Base-by-base conservation (phyloP, 306 rosid genomes). In the Prunus padus region DNA sequence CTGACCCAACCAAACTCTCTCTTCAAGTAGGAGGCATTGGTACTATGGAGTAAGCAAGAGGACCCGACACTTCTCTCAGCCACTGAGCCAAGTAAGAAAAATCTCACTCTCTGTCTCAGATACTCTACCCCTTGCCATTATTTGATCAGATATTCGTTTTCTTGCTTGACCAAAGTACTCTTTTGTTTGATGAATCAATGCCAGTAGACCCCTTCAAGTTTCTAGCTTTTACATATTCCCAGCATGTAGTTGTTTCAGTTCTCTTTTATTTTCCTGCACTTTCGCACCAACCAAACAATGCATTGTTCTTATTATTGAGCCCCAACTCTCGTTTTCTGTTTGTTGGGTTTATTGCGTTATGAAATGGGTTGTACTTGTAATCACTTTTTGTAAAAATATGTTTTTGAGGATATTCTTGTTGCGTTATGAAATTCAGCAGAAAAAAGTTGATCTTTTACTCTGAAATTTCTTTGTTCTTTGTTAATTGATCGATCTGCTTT, bases 401-500 rank as follows among this genome's bases (percentile, higher is more conserved):
- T 63, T 18, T 16, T 15, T 28, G n/a, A 18, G 40, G n/a, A 14
- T 28, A 16, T 6, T 63, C 23, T 16, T 31, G 28, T 68, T 23
- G 42, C 9, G 42, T 37, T 7, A 37, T 37, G 26, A 45, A 30
- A 25, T 73, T 65, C 14, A 66, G 3, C 13, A 31, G 66, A 54
- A 49, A 49, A 28, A 12, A 25, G 7, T 54, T 45, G n/a, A 56
- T 59, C 30, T 45, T 33, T 56, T 22, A 33, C 49, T 8, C 71
- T 49, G 44, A 37, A 16, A 14, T 22, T 22, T 65, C 11, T 28
- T 3, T 30, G 26, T 47, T 59, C 26, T 66, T 66, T 44, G 66
- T 76, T 6, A 9, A 57, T 72, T 55, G 67, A 54, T 80, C 22
- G 60, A 80, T 74, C 83, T 80, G 79, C n/a, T 33, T 8, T 73